A percentile compares a stretch with the other conserved stretches of the same genome.
Conservation (phyloP, 805 yeast species). For the Monosporozyma aerobia region DNA sequence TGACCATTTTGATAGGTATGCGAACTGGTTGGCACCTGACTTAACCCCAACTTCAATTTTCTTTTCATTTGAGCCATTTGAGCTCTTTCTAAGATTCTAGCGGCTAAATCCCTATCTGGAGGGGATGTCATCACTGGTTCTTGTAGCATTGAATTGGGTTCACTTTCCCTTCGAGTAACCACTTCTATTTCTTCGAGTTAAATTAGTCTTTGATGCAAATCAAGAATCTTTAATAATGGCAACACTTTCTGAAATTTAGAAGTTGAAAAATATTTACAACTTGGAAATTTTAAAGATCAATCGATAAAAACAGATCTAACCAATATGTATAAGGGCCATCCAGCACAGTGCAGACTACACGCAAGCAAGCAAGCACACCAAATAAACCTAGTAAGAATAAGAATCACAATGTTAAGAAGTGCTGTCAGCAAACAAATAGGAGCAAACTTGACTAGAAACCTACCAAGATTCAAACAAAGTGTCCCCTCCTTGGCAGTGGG, state of each 20-base stretch:
- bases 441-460: background rate
- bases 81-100: slow-evolving; percentile 28
- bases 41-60: slow-evolving; percentile 26
- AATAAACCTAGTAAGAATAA: background rate
- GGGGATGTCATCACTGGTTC: slow-evolving; percentile 5
- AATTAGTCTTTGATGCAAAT: background rate
- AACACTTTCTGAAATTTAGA: background rate
- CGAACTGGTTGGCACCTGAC: slow-evolving; percentile 19
- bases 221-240: background rate
- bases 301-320: background rate
- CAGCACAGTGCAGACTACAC: background rate
- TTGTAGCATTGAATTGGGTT: background rate
- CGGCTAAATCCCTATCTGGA: slow-evolving; percentile 27
- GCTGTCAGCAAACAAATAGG: background rate
- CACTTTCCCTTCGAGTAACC: background rate
- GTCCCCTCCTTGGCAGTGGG: background rate
- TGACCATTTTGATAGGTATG: background rate
- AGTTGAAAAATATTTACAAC: background rate
- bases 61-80: slow-evolving; percentile 31
- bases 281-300: background rate
- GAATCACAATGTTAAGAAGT: background rate
- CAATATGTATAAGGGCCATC: background rate
- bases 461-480: background rate
- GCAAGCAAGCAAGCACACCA: background rate
- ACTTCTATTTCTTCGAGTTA: background rate